Evolutionary conservation across 179 eudicot species (phyloP).

Genomic region (Beta lomatogona): DNA sequence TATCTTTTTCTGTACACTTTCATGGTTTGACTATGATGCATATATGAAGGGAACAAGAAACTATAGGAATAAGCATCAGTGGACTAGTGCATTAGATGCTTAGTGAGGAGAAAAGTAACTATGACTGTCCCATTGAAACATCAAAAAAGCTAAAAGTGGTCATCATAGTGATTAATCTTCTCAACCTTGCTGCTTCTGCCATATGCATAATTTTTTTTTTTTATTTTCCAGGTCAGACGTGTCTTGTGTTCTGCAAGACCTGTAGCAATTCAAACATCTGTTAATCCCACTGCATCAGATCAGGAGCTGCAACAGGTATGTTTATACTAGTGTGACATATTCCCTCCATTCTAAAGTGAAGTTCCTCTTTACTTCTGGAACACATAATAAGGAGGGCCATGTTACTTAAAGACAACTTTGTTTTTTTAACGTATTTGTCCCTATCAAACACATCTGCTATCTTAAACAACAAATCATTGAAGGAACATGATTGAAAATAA

Average conservation of each 20-base stretch:
- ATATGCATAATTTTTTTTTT: constrained; percentile 4
- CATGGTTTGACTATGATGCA: not conserved
- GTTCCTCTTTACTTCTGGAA: not conserved
- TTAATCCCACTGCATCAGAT: constrained; percentile 80
- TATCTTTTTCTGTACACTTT: not conserved
- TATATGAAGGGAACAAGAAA: not conserved
- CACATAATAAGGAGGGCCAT: too few relatives aligned
- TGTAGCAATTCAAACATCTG: constrained; percentile 81
- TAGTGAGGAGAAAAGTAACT: not conserved
- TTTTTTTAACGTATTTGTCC: not conserved
- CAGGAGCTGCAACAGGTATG: constrained; percentile 96
- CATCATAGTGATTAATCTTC: not conserved
- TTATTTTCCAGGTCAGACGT: constrained; percentile 67
- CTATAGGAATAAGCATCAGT: not conserved
- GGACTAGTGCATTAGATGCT: not conserved
- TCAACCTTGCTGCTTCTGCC: constrained; percentile 1
- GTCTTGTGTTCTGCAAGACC: constrained; percentile 91
- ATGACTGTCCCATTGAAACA: not conserved
- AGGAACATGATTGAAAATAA: not conserved
- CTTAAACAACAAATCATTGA: not conserved
- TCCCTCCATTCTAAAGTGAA: not conserved
- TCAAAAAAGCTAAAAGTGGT: not conserved
- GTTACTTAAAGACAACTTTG: not conserved
- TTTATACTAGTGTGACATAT: not conserved
- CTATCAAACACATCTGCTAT: not conserved